A percentile compares a stretch with the other conserved stretches of the same genome.
phyloP scores from a whole-genome alignment of 345 rosid genomes.

The Hibiscus syriacus region DNA sequence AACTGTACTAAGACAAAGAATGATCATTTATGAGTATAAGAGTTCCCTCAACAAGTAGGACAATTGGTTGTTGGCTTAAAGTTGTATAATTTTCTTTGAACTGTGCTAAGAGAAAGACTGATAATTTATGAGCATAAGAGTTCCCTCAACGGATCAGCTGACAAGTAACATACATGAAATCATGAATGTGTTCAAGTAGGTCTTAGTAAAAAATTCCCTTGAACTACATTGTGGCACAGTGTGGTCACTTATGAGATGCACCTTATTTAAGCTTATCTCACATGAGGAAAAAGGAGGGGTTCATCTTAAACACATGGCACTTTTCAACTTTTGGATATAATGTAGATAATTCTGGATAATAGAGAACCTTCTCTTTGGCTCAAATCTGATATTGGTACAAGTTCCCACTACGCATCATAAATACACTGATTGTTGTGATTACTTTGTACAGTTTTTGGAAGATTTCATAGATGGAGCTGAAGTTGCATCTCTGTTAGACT shows the following conservation, averaged over 20 bases:
- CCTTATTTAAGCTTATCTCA: background rate
- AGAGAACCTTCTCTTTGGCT: background rate
- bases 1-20: background rate
- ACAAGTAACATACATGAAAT: background rate
- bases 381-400: background rate
- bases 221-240: background rate
- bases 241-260: constrained; percentile 1
- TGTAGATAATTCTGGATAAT: background rate
- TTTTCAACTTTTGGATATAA: background rate
- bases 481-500: constrained; percentile 91
- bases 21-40: background rate
- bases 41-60: background rate
- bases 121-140: background rate
- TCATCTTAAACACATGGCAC: background rate
- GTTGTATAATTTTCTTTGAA: background rate
- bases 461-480: constrained; percentile 93
- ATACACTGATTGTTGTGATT: constrained; percentile 4
- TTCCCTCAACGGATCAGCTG: background rate
- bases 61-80: background rate
- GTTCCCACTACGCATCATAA: constrained; percentile 4
- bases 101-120: background rate
- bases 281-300: background rate
- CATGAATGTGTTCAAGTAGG: background rate
- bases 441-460: constrained; percentile 56
- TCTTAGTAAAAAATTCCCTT: background rate